phyloP scores from a whole-genome alignment of 345 rosid species.

The Eutrema japonicum region DNA sequence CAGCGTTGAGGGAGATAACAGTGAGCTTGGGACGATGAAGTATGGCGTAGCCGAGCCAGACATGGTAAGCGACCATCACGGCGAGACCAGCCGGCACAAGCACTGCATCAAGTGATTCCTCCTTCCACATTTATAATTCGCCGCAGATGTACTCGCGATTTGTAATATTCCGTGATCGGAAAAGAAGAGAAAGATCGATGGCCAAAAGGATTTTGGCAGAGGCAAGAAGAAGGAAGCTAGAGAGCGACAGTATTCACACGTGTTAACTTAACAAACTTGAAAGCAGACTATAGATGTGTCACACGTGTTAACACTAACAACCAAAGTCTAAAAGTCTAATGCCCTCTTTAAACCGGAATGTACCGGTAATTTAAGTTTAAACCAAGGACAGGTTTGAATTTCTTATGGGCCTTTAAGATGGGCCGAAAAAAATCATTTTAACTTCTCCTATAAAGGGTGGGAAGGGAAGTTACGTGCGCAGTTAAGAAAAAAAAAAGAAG shows the following conservation, averaged over 20 bases:
- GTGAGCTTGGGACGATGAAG: conserved; percentile 42
- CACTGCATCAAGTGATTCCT: conserved; percentile 46
- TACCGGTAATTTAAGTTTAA: conserved; percentile 7
- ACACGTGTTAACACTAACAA: conserved; percentile 18
- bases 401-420: conserved; percentile 20
- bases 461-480: conserved; percentile 20
- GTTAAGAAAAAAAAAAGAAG: not conserved
- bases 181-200: not conserved
- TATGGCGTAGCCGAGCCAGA: conserved; percentile 53
- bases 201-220: conserved; percentile 2
- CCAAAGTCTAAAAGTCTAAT: conserved; percentile 5
- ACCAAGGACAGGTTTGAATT: not conserved
- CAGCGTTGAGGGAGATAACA: conserved; percentile 79
- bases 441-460: not conserved
- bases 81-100: conserved; percentile 51
- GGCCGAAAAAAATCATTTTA: not conserved
- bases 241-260: conserved; percentile 23
- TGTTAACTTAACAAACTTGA: not conserved
- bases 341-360: not conserved
- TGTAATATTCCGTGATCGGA: conserved; percentile 16
- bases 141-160: conserved; percentile 1
- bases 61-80: conserved; percentile 51
- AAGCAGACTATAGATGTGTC: not conserved
- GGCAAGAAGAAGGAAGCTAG: conserved; percentile 4
- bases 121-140: conserved; percentile 41